These are phyloP conservation scores for Eurotiales sp. DNA, from an alignment of 2,329 filamentous ascomycete genomes.

Conservation along the genomic window DNA sequence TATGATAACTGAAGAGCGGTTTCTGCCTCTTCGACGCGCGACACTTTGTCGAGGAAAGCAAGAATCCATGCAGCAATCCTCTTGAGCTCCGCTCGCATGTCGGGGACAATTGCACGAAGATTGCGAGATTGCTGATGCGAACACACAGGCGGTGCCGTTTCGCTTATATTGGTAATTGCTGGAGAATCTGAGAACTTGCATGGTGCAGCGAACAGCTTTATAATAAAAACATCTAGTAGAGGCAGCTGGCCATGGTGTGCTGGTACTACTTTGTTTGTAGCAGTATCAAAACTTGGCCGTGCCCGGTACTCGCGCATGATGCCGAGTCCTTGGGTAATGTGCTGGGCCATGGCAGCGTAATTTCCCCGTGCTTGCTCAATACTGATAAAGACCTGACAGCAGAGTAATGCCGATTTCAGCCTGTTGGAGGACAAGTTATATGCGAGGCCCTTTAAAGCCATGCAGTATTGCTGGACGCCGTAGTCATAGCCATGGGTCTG, in stretches of 20 bases:
- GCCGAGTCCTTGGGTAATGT: conserved; percentile 9
- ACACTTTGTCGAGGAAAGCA: conserved; percentile 10
- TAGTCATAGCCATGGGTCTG: background rate
- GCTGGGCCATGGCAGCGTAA: conserved; percentile 7
- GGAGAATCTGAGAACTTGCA: conserved; percentile 8
- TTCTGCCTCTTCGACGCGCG: background rate
- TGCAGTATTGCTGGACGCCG: conserved; percentile 9
- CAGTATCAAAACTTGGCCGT: background rate
- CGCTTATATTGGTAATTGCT: background rate
- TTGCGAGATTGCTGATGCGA: too few species aligned
- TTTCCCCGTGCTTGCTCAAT: conserved; percentile 13
- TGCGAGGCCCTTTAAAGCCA: conserved; percentile 4
- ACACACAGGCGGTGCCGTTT: background rate
- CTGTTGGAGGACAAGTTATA: conserved; percentile 7
- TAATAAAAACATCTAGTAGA: conserved; percentile 10
- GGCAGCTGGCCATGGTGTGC: conserved; percentile 4
- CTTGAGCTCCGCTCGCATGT: conserved; percentile 12
- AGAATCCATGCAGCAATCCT: conserved; percentile 2
- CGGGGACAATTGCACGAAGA: conserved; percentile 9
- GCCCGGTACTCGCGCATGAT: conserved; percentile 13
- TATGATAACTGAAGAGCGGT: conserved; percentile 2
- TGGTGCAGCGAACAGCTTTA: conserved; percentile 13
- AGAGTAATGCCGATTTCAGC: conserved; percentile 13
- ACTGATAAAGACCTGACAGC: conserved; percentile 14
- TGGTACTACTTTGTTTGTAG: conserved; percentile 1